These are phyloP conservation scores for Yamadazyma dushanensis DNA, from an alignment of 1,139 yeast genomes.

Conservation along the genomic window DNA sequence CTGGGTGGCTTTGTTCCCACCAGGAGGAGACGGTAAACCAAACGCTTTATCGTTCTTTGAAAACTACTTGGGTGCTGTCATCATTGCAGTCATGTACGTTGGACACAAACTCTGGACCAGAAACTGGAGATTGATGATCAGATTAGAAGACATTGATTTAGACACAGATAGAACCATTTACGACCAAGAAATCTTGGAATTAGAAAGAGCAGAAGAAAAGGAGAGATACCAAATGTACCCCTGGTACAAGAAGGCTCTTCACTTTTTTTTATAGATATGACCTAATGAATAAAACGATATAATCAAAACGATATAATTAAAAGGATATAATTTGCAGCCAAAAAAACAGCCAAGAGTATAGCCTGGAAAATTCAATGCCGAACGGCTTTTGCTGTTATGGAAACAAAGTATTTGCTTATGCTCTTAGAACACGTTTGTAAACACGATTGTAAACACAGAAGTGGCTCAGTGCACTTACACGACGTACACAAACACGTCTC, in stretches of 20 bases:
- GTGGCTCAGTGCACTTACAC: too few species aligned
- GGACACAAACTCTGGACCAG: slow-evolving; percentile 39
- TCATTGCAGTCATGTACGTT: slow-evolving; percentile 34
- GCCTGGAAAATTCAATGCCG: too few species aligned
- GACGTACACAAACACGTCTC: too few species aligned
- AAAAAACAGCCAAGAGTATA: too few species aligned
- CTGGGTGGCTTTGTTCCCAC: slow-evolving; percentile 45
- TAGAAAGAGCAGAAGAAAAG: slow-evolving; percentile 42
- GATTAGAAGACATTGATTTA: slow-evolving; percentile 39
- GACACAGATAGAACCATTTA: slow-evolving; percentile 43
- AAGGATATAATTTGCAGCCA: too few species aligned
- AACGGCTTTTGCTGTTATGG: too few species aligned
- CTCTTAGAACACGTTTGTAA: too few species aligned
- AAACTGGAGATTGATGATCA: slow-evolving; percentile 32
- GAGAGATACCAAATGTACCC: slow-evolving; percentile 34
- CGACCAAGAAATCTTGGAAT: slow-evolving; percentile 41
- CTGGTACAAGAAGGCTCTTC: slow-evolving; percentile 15
- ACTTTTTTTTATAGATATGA: slow-evolving; percentile 5
- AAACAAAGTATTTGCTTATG: too few species aligned
- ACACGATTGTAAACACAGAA: too few species aligned
- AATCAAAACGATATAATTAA: too few species aligned
- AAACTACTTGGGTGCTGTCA: slow-evolving; percentile 38
- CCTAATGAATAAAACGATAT: slow-evolving; percentile 1
- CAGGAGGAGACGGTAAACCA: slow-evolving; percentile 30
- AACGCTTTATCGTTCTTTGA: slow-evolving; percentile 35